phyloP scores from a whole-genome alignment of 2,329 filamentous ascomycete species.

The Drechslerella stenobrocha region DNA sequence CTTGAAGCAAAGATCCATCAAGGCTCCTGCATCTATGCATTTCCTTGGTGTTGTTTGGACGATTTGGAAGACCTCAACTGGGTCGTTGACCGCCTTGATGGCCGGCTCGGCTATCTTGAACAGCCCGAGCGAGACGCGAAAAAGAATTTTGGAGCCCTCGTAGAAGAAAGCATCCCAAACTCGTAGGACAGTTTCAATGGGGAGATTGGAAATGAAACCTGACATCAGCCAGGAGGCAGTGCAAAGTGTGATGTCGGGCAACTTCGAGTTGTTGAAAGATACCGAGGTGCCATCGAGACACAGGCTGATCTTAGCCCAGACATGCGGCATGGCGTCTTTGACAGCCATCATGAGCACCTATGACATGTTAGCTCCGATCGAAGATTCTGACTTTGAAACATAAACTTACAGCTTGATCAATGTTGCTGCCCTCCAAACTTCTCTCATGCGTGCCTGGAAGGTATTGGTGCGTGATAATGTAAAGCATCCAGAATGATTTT shows the following conservation, averaged over 20 bases:
- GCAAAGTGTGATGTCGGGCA: constrained; percentile 88
- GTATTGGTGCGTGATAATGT: constrained; percentile 85
- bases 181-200: constrained; percentile 85
- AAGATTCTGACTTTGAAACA: neutral
- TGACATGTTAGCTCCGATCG: constrained; percentile 6
- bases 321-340: constrained; percentile 75
- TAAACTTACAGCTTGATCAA: constrained; percentile 73
- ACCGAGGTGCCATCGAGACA: constrained; percentile 64
- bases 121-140: constrained; percentile 84
- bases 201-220: constrained; percentile 87
- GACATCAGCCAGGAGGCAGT: constrained; percentile 99
- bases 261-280: constrained; percentile 56
- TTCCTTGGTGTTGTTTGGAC: constrained; percentile 83
- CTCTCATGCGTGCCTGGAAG: constrained; percentile 90
- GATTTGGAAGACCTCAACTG: constrained; percentile 94
- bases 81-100: constrained; percentile 76
- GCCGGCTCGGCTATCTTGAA: constrained; percentile 85
- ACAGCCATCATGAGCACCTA: constrained; percentile 78
- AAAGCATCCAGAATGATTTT: constrained; percentile 88
- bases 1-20: constrained; percentile 82
- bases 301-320: constrained; percentile 86
- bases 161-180: constrained; percentile 97
- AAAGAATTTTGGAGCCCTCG: constrained; percentile 90
- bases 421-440: constrained; percentile 86
- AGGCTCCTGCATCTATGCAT: constrained; percentile 76